Base-by-base conservation (phyloP, 768 basidiomycete genomes). In the Lactifluus rugatus region DNA sequence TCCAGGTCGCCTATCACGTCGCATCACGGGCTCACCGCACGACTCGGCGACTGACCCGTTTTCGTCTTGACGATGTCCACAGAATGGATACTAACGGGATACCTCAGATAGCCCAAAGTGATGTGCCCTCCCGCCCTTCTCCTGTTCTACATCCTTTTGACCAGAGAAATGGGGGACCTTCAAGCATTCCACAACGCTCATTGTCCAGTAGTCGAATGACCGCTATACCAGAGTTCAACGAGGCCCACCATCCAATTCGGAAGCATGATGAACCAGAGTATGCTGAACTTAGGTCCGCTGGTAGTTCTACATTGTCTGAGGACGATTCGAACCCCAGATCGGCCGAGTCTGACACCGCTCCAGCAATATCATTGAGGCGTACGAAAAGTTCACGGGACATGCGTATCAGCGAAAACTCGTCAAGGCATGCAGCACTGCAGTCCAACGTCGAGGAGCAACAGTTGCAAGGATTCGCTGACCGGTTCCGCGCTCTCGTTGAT, bases 401-500 rank as follows among this genome's bases (percentile, higher is more conserved):
- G 32, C 49, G 45, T 3, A 14, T 23, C 1, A 44, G 25, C 2
- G 49, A 52, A 10, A 10, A 37, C 23, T 41, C 54, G 4, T 56
- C 60, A 39, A 26, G 53, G 2, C 46, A 9, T 28, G 49, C 23
- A 16, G n/a, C 48, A 10, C 34, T 36, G 7, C 21, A 8, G 6
- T 42, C 48, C 14, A 26, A 47, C 7, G 36, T 8, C 17, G 21
- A 55, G 16, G 73, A 78, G 34, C 70, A 65, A 25, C 75, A 79
- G 36, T 64, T 75, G 34, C 69, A 72, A 48, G 67, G 67, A 41
- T 80, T 81, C 64, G 73, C 73, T 2, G 78, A 80, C 57, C 75
- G 75, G 21, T 83, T 84, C 68, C 76, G 75, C 13, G 67, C 73
- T 2, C 67, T 83, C 37, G 72, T 84, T 32, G 70, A 72, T 17